These are phyloP conservation scores for Plasmodium vivax DNA, from an alignment of 169 alveolate genomes.

Conservation along the genomic window DNA sequence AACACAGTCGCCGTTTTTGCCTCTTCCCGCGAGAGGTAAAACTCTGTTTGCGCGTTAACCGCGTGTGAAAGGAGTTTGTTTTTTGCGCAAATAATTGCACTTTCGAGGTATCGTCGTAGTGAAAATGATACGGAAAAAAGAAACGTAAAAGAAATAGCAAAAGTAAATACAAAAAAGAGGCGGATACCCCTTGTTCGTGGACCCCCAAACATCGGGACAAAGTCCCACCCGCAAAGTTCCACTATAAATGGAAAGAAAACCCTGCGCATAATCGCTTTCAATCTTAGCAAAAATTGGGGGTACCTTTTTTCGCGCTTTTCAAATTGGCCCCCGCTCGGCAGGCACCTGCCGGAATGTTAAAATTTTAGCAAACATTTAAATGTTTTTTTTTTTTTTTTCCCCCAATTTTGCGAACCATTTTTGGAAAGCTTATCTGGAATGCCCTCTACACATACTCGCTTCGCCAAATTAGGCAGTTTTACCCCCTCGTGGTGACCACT, in stretches of 20 bases:
- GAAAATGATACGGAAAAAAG: background rate
- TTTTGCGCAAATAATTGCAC: background rate
- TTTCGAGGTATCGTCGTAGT: background rate
- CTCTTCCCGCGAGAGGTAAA: background rate
- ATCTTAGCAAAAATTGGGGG: background rate
- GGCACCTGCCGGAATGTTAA: background rate
- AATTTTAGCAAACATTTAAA: background rate
- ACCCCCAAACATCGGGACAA: background rate
- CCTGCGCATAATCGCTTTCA: background rate
- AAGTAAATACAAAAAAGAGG: background rate
- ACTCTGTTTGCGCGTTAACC: background rate
- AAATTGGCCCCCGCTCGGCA: background rate
- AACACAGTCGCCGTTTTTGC: constrained; percentile 52
- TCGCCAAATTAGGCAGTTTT: background rate
- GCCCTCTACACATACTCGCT: background rate
- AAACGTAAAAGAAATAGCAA: background rate
- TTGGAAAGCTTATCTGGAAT: background rate
- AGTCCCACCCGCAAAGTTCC: background rate
- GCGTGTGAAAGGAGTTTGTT: background rate
- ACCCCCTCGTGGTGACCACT: background rate
- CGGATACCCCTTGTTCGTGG: background rate
- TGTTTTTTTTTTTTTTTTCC: background rate
- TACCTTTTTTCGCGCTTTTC: background rate
- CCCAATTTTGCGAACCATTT: background rate
- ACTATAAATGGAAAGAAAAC: background rate